Base-by-base conservation (phyloP, 768 basidiomycete genomes). In the Termitomyces sp. region DNA sequence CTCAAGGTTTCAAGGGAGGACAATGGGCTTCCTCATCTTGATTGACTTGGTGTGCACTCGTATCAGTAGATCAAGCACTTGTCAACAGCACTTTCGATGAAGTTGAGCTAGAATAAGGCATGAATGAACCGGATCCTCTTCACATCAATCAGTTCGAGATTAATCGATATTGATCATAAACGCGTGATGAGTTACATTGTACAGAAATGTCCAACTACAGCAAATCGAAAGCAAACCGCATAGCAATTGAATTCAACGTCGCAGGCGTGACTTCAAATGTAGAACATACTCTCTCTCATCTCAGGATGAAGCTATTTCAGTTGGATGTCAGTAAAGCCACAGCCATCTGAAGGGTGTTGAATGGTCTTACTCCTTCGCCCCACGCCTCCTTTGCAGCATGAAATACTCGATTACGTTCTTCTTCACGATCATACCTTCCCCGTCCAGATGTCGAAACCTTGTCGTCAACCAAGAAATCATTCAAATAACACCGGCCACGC, bases 401-500 rank as follows among this genome's bases (percentile, higher is more conserved):
- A 55, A 72, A 77, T 1, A 78, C 74, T n/a, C 67, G 68, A 56
- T 52, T 69, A 56, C 59, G 69, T 55, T 72, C 77, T 61, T 70
- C 75, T 55, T 76, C 76, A 37, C 57, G 67, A 59, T 73, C 75
- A 19, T 61, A 56, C 53, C 50, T 73, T 53, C 66, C 67, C 53
- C 62, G 64, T 4, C 64, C 76, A 51, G 66, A 66, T 11, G 62
- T 64, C 21, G 76, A 76, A 12, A 70, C 61, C 67, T 76, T 78
- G 63, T 81, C 79, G 21, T 81, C 80, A 3, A 76, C 79, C 67
- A 92, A 68, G 50, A 90, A 84, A 0, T 86, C 83, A 59, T 91
- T 88, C 40, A 93, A 61, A 64, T 91, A 93, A 64, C 77, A 86
- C 37, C 90, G 72, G 0, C 86, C 91, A 10, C 91, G 75, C 69